These are phyloP conservation scores for Clavispora vitiphila DNA, from an alignment of 805 yeast species.

Conservation along the genomic window DNA sequence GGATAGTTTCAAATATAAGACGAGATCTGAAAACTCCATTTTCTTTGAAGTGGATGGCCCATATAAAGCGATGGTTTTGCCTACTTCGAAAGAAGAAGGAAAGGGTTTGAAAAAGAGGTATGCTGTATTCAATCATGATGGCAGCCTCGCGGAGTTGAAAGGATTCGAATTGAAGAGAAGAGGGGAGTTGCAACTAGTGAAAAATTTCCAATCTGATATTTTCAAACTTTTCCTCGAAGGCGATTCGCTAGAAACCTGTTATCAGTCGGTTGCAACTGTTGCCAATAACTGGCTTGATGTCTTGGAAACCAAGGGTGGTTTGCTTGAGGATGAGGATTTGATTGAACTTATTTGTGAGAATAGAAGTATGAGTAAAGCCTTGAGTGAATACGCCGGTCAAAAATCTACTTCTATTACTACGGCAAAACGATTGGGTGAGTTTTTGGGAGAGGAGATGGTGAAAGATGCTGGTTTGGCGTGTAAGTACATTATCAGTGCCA, in stretches of 20 bases:
- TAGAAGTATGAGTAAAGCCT: conserved; percentile 87
- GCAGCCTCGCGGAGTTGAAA: conserved; percentile 88
- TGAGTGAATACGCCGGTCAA: conserved; percentile 83
- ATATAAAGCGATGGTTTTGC: conserved; percentile 93
- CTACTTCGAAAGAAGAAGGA: conserved; percentile 96
- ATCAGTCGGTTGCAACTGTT: conserved; percentile 81
- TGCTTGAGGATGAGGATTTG: conserved; percentile 89
- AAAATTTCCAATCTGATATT: conserved; percentile 91
- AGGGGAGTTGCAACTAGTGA: conserved; percentile 90
- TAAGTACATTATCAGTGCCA: conserved; percentile 82
- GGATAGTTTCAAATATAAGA: conserved; percentile 60
- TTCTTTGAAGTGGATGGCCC: conserved; percentile 99
- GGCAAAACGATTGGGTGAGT: conserved; percentile 88
- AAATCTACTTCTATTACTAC: conserved; percentile 96
- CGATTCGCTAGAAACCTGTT: conserved; percentile 69
- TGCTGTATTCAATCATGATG: conserved; percentile 95
- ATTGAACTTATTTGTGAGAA: conserved; percentile 94
- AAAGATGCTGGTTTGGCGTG: conserved; percentile 95
- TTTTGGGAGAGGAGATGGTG: conserved; percentile 93
- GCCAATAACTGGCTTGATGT: conserved; percentile 97
- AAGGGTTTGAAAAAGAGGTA: conserved; percentile 93
- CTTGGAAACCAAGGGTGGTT: conserved; percentile 76
- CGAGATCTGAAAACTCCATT: conserved; percentile 85
- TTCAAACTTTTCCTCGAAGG: conserved; percentile 91
- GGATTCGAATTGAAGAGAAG: conserved; percentile 96